Evolutionary conservation across 1,284 basidiomycete species (phyloP).

Genomic region (Schizopora paradoxa): DNA sequence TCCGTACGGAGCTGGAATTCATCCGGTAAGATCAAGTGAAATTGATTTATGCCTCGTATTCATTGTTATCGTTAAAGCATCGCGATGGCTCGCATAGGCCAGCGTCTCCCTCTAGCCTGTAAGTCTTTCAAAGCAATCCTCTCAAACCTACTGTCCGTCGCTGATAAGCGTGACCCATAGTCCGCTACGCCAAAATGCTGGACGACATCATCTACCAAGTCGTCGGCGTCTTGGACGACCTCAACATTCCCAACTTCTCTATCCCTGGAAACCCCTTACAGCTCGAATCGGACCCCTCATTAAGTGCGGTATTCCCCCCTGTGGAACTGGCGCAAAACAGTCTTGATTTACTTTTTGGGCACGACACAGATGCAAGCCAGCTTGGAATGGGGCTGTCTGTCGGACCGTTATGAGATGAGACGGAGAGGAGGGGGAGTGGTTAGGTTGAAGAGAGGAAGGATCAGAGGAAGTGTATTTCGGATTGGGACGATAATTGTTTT

Average conservation of each 20-base stretch:
- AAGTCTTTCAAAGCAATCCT: slow-evolving; percentile 20
- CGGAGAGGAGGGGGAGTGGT: no score
- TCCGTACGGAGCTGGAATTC: slow-evolving; percentile 59
- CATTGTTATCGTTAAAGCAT: slow-evolving; percentile 32
- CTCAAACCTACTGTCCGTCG: slow-evolving; percentile 5
- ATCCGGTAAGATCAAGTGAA: slow-evolving; percentile 44
- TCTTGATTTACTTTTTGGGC: no score
- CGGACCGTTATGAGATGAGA: no score
- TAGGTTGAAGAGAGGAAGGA: no score
- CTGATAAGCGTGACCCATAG: slow-evolving; percentile 22
- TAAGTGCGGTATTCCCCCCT: no score
- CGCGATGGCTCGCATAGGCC: slow-evolving; percentile 56
- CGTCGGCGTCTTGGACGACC: slow-evolving; percentile 22
- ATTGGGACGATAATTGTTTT: no score
- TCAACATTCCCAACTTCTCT: slow-evolving; percentile 10
- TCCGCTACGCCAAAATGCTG: slow-evolving; percentile 60
- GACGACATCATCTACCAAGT: slow-evolving; percentile 37
- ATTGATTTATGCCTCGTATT: slow-evolving; percentile 1
- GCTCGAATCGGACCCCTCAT: no score
- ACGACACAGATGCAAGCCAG: no score
- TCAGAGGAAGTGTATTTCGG: no score
- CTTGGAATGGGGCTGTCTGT: no score
- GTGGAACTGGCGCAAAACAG: no score
- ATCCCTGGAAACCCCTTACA: no score
- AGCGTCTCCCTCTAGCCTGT: slow-evolving; percentile 59